Base-by-base conservation (phyloP, 2,329 filamentous ascomycete genomes). In the Cercospora sojina region DNA sequence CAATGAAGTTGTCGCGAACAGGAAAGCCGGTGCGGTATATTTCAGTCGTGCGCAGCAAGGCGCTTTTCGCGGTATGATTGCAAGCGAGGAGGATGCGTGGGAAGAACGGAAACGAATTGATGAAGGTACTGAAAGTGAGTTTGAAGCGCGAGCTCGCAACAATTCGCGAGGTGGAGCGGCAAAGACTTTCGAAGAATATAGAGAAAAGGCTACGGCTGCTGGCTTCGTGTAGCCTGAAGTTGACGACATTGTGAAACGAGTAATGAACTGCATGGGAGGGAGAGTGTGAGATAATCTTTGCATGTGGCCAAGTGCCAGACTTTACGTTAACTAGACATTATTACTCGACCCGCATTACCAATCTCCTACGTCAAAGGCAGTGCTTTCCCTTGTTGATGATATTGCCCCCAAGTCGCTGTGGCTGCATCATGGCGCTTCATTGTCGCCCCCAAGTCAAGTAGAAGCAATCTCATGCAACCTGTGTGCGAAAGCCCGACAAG, bases 111-210 rank as follows among this genome's bases (percentile, higher is more conserved):
- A 75, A 27, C 69, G 71, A 61, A 72, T 75, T 56, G 70, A 72
- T 31, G 70, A 68, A 67, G 76, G 27, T 35, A 72, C 32, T 60
- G 76, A 75, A 60, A 73, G 62, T 32, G 71, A 74, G 16, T 67
- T 67, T 47, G 74, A 75, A 53, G 67, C 62, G 9, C 59, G 74
- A 51, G 74, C 71, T 56, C 74, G 74, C 56, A 71, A 69, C 8
- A 77, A 77, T 65, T 66, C 65, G 1, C 69, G 70, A 64, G 67
- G 74, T 62, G 66, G 74, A 38, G 71, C 74, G 67, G 66, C 76
- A 64, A 72, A 77, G 73, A 78, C 75, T 5, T 83, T 84, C 70
- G 79, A 83, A 71, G 81, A 84, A 72, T 83, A 82, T 73, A 74
- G 81, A 63, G 78, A 79, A 69, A 82, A 79, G 70, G 75, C 74